Evolutionary conservation across 306 rosid species (phyloP).

Genomic region (Astragalus glycyphyllos): DNA sequence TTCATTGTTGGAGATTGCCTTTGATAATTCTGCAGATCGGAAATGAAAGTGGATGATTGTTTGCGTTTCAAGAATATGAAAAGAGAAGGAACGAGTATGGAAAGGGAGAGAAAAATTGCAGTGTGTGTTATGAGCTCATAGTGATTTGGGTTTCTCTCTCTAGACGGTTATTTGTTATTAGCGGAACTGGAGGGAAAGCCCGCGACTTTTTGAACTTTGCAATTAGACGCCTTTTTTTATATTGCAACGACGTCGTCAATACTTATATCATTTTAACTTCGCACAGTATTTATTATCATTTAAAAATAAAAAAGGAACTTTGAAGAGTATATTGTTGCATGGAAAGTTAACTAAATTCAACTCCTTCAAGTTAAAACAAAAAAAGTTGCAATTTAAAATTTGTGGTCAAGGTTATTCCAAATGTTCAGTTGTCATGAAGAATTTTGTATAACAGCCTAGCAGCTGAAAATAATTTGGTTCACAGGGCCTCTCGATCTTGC

Average conservation of each 20-base stretch:
- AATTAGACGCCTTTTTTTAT: not conserved
- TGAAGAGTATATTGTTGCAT: too few species aligned
- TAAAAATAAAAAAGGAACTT: too few species aligned
- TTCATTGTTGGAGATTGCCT: slow-evolving; percentile 17
- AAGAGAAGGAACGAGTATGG: slow-evolving; percentile 1
- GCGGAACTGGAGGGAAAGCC: not conserved
- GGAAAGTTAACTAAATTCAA: not conserved
- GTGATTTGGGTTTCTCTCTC: not conserved
- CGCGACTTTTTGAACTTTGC: not conserved
- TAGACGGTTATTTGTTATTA: not conserved
- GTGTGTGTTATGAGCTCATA: not conserved
- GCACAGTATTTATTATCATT: too few species aligned
- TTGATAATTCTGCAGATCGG: not conserved
- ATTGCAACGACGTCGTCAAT: not conserved
- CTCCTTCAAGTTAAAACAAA: not conserved
- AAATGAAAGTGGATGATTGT: not conserved
- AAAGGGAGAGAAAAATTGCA: not conserved
- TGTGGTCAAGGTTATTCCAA: too few species aligned
- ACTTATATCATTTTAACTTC: not conserved
- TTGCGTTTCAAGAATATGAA: slow-evolving; percentile 33
- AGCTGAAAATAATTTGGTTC: too few species aligned
- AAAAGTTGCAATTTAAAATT: not conserved
- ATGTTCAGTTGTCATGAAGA: too few species aligned
- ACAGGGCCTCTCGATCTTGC: too few species aligned
- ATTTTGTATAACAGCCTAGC: too few species aligned